A percentile compares a stretch with the other conserved stretches of the same genome.
These are phyloP conservation scores for Colletotrichum tropicicola DNA, from an alignment of 2,329 filamentous ascomycete species.

Conservation along the genomic window DNA sequence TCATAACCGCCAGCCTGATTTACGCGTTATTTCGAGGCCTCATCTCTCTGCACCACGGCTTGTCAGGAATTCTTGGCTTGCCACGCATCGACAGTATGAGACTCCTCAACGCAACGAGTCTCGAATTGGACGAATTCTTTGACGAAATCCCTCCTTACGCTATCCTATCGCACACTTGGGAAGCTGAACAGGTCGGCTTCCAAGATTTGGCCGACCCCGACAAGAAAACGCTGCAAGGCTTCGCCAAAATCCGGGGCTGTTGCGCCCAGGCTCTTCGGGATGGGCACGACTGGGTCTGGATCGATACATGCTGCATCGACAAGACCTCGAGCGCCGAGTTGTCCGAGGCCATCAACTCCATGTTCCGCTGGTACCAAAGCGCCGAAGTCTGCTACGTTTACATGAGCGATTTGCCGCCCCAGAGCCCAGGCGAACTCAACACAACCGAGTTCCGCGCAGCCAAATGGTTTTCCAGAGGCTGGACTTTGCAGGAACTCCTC, in stretches of 20 bases:
- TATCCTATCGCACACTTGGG: slow-evolving; percentile 44
- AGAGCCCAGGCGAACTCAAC: slow-evolving; percentile 6
- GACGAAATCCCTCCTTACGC: slow-evolving; percentile 39
- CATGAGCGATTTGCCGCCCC: not conserved
- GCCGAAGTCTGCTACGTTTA: slow-evolving; percentile 40
- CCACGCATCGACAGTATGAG: slow-evolving; percentile 34
- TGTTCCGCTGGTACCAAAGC: slow-evolving; percentile 37
- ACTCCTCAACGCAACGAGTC: slow-evolving; percentile 34
- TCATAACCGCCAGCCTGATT: not conserved
- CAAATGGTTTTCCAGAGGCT: slow-evolving; percentile 37
- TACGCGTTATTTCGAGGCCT: not conserved
- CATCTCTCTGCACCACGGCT: too few species aligned
- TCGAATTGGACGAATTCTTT: slow-evolving; percentile 31
- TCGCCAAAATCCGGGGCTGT: slow-evolving; percentile 33
- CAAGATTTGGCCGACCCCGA: slow-evolving; percentile 11
- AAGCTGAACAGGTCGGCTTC: slow-evolving; percentile 37
- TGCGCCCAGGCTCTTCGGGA: slow-evolving; percentile 33
- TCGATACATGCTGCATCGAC: slow-evolving; percentile 43
- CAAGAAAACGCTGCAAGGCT: slow-evolving; percentile 16
- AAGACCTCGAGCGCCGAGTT: slow-evolving; percentile 38
- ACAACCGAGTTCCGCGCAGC: not conserved
- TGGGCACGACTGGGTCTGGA: slow-evolving; percentile 37
- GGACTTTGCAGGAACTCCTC: slow-evolving; percentile 42
- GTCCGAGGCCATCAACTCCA: slow-evolving; percentile 39
- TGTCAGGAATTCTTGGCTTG: too few species aligned